Base-by-base conservation (phyloP, 352 stramenopile species). In the Globisporangium abappressorium region DNA sequence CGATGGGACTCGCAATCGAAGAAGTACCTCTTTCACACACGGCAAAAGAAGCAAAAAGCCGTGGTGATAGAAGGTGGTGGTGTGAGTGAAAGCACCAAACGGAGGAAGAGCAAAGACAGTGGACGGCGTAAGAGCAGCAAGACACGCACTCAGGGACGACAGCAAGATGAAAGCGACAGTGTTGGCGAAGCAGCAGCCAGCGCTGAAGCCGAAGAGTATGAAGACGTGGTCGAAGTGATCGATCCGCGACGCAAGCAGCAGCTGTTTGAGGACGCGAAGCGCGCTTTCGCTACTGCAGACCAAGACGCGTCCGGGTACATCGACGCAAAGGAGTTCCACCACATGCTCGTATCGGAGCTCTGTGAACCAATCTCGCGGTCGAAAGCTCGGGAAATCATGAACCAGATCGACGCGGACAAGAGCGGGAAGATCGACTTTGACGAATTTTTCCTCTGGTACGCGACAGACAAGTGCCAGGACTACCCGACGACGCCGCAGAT, bases 381-480 rank as follows among this genome's bases (percentile, higher is more conserved):
- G 5, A 73, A 79, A 47, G 66, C 70, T 1, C 57, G 57, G 33
- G 59, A 72, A n/a, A 70, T 81, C 43, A 76, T 82, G 68, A 70
- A 68, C 36, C 61, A 80, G 43, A 68, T 85, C 22, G 78, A 82
- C 49, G 43, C 33, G 5, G 75, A 85, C 38, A 66, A 69, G 36
- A 85, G 75, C 54, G 78, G 75, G 14, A 76, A 72, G 46, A 81
- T 85, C 53, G 75, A 82, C 49, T 81, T 85, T 58, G 57, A 78
- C 55, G 78, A 85, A 68, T 85, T 85, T 58, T 85, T 82, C 59
- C 53, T 73, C 36, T 85, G 78, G 78, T 85, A 85, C 51, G 78
- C 75, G 7, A 72, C 69, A 5, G 70, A 82, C 20, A 85, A 81
- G n/a, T 82, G 75, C 58, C 78, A 85, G 64, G 78, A 85, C 49